Evolutionary conservation across 495 filamentous ascomycete genomes (phyloP), one percentile per base, ranked within the genome.

Genomic region (Daldinia loculata): DNA sequence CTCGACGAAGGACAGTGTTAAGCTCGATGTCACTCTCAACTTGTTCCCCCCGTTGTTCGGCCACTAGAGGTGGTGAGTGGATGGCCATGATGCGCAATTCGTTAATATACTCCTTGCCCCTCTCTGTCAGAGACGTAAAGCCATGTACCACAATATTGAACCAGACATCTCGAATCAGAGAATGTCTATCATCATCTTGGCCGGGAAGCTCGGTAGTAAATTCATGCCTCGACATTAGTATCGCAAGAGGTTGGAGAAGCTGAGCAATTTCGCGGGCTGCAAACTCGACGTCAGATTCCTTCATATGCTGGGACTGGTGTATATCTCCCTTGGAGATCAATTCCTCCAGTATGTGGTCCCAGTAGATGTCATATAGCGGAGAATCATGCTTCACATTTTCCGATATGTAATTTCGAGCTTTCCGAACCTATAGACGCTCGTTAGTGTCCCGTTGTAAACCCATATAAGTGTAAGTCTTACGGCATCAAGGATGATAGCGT

Each of bases 121-220:
- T 84, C 22, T 85, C 84, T 0, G 93, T 92, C 17, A 84, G 86
- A 15, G 89, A 83, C n/a, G 86, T 89, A 75, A 98, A 97, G 34
- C 94, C 94, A 77, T 98, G 95, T 7, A 98, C 90, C 30, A 92
- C 91, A 57, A 98, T 91, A 76, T 99, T 99, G 78, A 97, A 97
- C 95, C 95, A 99, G 14, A 92, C 92, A 83, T 98, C 93, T 38
- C 94, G 90, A 68, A 95, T 88, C 52, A 97, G 81, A 19, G 88
- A 84, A 57, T 87, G 80, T 22, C 86, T 85, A 43, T 92, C 86
- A 39, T 92, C 89, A 68, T 91, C 87, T 17, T 83, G 78, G 11
- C 76, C 71, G 0, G 78, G 51, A 27, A 74, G 75, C 50, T 82
- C 81, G 7, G 81, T 71, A 15, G 78, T 70, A 5, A 83, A 70